These are phyloP conservation scores for Isatis tinctoria DNA, from an alignment of 345 rosid genomes.

Conservation along the genomic window DNA sequence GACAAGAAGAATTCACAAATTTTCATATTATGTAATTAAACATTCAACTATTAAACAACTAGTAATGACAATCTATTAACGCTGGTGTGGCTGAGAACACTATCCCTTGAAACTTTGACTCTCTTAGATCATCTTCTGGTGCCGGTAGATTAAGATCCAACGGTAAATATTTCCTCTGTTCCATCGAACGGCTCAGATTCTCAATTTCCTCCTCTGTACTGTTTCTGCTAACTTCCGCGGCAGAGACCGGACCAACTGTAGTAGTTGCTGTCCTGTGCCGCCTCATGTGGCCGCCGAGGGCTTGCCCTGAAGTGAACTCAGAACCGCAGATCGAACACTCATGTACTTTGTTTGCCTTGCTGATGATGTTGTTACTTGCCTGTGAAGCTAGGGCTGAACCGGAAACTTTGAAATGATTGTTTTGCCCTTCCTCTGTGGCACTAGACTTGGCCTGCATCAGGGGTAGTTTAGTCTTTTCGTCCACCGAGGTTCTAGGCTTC, in stretches of 20 bases:
- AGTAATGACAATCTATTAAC: constrained; percentile 89
- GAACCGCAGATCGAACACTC: constrained; percentile 96
- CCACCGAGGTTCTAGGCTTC: constrained; percentile 41
- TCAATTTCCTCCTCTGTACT: constrained; percentile 18
- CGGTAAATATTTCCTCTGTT: constrained; percentile 45
- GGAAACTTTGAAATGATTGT: constrained; percentile 6
- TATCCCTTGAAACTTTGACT: constrained; percentile 54
- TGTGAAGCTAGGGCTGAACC: constrained; percentile 40
- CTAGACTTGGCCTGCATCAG: constrained; percentile 12
- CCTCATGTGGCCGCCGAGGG: constrained; percentile 98
- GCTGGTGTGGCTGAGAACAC: constrained; percentile 56
- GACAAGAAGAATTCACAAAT: constrained; percentile 42
- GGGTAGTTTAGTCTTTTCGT: constrained; percentile 31
- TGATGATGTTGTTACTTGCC: constrained; percentile 26
- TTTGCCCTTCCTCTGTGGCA: constrained; percentile 19
- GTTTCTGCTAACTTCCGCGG: constrained; percentile 16
- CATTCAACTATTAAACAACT: constrained; percentile 1
- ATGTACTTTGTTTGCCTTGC: constrained; percentile 52
- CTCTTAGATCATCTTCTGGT: constrained; percentile 65
- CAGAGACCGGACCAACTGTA: constrained; percentile 3
- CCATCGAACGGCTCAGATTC: constrained; percentile 23
- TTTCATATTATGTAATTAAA: background rate
- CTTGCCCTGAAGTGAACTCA: constrained; percentile 90
- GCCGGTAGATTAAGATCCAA: constrained; percentile 98
- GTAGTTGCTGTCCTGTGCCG: constrained; percentile 57